Evolutionary conservation across 768 basidiomycete genomes (phyloP).

Genomic region (Pleurotus platypus): DNA sequence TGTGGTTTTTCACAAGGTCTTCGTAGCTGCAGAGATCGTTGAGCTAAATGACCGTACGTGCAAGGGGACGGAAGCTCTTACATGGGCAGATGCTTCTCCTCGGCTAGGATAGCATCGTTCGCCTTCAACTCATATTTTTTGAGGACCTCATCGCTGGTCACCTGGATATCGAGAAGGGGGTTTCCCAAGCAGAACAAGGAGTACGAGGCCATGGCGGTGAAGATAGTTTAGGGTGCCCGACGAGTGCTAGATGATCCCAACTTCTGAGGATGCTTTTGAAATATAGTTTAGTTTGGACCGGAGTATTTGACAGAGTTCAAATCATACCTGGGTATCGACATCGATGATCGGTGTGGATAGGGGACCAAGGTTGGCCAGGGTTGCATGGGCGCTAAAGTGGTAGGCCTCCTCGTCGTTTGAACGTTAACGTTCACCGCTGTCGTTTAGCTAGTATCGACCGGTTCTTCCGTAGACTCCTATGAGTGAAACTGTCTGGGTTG

Average conservation of each 20-base stretch:
- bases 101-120: slow-evolving; percentile 95
- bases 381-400: no score
- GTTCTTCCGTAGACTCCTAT: no score
- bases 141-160: slow-evolving; percentile 77
- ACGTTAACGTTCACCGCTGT: no score
- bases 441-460: no score
- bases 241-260: not conserved
- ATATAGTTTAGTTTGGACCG: slow-evolving; percentile 2
- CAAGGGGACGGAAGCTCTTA: slow-evolving; percentile 30
- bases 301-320: not conserved
- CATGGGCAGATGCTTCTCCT: slow-evolving; percentile 86
- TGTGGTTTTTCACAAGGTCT: slow-evolving; percentile 71
- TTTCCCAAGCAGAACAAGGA: slow-evolving; percentile 90
- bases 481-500: no score
- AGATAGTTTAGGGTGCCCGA: not conserved
- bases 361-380: not conserved
- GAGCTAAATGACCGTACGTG: not conserved
- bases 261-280: not conserved
- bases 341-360: not conserved
- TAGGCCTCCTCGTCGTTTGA: no score
- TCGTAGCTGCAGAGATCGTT: slow-evolving; percentile 62
- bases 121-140: slow-evolving; percentile 88
- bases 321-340: slow-evolving; percentile 7
- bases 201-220: slow-evolving; percentile 32
- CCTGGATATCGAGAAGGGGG: slow-evolving; percentile 95